These are phyloP conservation scores for Digitaria exilis DNA, from an alignment of 202 grass and related monocot genomes.

Conservation along the genomic window DNA sequence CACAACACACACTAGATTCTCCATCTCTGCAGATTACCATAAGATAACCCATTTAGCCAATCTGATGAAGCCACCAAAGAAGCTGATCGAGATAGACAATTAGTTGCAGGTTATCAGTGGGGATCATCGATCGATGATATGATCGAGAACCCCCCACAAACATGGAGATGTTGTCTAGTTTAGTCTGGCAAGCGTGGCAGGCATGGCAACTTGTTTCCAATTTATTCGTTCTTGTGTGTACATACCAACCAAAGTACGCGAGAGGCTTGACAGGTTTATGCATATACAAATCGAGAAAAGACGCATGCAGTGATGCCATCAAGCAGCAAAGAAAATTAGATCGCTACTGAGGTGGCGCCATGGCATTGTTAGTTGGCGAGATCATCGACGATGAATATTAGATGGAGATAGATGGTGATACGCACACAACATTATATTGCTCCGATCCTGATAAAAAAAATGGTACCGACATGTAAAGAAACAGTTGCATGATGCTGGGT, in stretches of 20 bases:
- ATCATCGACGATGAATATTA: background rate
- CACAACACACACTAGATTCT: background rate
- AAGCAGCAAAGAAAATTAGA: background rate
- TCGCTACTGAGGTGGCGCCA: background rate
- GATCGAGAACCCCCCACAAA: background rate
- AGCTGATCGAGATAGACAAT: background rate
- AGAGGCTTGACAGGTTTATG: background rate
- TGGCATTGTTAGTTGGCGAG: background rate
- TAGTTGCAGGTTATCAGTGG: background rate
- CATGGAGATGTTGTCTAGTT: background rate
- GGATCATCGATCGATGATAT: too few relatives aligned
- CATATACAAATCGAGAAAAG: background rate
- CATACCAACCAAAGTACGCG: background rate
- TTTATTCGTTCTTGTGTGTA: background rate
- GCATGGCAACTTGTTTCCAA: slow-evolving; percentile 19
- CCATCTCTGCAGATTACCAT: background rate
- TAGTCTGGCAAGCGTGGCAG: slow-evolving; percentile 30
- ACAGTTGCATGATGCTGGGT: background rate
- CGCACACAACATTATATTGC: background rate
- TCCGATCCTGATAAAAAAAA: background rate
- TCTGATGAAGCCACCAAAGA: background rate
- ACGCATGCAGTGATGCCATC: slow-evolving; percentile 55
- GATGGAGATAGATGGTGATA: background rate
- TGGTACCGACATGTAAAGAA: background rate
- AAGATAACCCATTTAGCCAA: background rate